phyloP scores from a whole-genome alignment of 1,284 basidiomycete species.

The Uromyces viciae-fabae region DNA sequence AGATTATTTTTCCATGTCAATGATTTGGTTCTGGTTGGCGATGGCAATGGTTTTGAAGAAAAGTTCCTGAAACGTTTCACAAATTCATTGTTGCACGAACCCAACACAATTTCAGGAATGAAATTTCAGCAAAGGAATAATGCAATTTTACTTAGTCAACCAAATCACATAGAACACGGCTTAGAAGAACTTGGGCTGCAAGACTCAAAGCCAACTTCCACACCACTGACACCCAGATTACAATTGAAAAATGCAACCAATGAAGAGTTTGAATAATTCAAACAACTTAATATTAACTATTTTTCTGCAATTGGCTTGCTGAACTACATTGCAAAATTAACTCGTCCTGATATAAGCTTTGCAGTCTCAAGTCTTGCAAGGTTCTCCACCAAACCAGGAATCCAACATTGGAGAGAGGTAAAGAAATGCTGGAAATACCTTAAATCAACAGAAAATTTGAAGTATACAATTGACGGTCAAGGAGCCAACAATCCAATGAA shows the following conservation, averaged over 20 bases:
- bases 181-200: too few relatives aligned
- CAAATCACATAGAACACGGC: too few relatives aligned
- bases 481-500: too few relatives aligned
- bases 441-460: not conserved
- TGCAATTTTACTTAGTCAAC: too few relatives aligned
- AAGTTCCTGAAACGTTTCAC: too few relatives aligned
- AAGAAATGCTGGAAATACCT: not conserved
- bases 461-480: too few relatives aligned
- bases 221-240: constrained; percentile 1
- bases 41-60: not conserved
- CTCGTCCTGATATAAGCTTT: not conserved
- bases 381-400: not conserved
- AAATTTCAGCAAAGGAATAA: too few relatives aligned
- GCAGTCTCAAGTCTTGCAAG: not conserved
- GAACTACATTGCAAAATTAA: not conserved
- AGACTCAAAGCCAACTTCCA: too few relatives aligned
- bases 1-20: constrained; percentile 14
- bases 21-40: not conserved
- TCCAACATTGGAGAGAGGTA: not conserved
- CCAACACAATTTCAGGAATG: too few relatives aligned
- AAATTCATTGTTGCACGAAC: too few relatives aligned
- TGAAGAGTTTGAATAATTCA: not conserved
- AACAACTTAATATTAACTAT: not conserved
- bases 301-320: not conserved
- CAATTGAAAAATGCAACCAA: not conserved